Base-by-base conservation (phyloP, 192 early-diverging fungal species). In the Coemansia sp. region DNA sequence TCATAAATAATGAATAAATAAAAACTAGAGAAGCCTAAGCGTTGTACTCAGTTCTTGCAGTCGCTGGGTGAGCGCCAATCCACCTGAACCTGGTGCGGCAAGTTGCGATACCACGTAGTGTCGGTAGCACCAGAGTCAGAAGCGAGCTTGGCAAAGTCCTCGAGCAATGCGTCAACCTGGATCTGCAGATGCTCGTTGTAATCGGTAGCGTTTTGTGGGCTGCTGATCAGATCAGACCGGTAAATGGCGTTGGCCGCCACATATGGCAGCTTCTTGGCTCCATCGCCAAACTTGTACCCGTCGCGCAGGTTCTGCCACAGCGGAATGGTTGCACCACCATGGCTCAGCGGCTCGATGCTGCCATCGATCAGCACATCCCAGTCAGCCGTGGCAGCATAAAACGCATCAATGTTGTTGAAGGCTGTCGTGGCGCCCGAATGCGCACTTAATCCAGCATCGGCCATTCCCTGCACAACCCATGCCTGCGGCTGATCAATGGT, bases 101-200 rank as follows among this genome's bases (percentile, higher is more conserved):
- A 60, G 60, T 92, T 92, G 82, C 90, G 88, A 57, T 87, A 69
- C 89, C 89, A 92, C 37, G 66, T 77, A 1, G 84, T 80, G 53
- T 87, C 85, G 12, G 66, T 66, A 8, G 84, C 66, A 12, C 84
- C 73, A 2, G 73, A 82, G 12, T 83, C 64, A 2, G 88, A 73
- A 21, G 85, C 62, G 59, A 76, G 56, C 56, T 75, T 69, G 47
- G 85, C 76, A 22, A 79, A 81, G 27, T 79, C 68, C 21, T 82
- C 76, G 56, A 88, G 84, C 60, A 88, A 67, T 6, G 75, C 78
- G 50, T 87, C 84, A 22, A 84, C 70, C 51, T 89, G 66, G 67
- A 90, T 80, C 58, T 89, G 86, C 21, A 90, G 75, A 24, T 86
- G 82, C 61, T 92, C 88, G 32, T 76, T 73, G 80, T 85, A 87